phyloP scores from a whole-genome alignment of 805 yeast genomes.

The Yamadazyma olivae region DNA sequence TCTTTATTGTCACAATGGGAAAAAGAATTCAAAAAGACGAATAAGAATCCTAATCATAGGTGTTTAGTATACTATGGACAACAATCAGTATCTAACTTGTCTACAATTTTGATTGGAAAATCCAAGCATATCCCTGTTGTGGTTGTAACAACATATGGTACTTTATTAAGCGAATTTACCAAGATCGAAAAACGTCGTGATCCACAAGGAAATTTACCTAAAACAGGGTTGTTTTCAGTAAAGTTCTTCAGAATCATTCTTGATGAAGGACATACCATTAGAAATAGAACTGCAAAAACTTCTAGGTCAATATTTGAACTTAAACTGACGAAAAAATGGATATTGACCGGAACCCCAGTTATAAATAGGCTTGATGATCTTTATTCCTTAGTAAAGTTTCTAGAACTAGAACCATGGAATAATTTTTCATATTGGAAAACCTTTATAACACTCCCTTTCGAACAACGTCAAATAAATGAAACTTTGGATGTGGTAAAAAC shows the following conservation, averaged over 20 bases:
- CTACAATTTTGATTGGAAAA: slow-evolving; percentile 37
- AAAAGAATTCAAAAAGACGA: slow-evolving; percentile 65
- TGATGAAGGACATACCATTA: slow-evolving; percentile 89
- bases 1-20: slow-evolving; percentile 91
- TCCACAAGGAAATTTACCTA: slow-evolving; percentile 22
- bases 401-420: slow-evolving; percentile 87
- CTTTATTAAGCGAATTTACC: slow-evolving; percentile 73
- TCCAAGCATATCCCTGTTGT: slow-evolving; percentile 57
- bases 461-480: slow-evolving; percentile 61
- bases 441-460: slow-evolving; percentile 81
- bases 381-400: slow-evolving; percentile 69
- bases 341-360: slow-evolving; percentile 90
- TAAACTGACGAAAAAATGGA: slow-evolving; percentile 71
- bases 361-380: slow-evolving; percentile 85
- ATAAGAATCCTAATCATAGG: slow-evolving; percentile 37
- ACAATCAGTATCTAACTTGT: slow-evolving; percentile 50
- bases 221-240: slow-evolving; percentile 64
- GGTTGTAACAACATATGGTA: slow-evolving; percentile 84
- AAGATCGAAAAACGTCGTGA: slow-evolving; percentile 34
- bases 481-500: slow-evolving; percentile 85
- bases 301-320: slow-evolving; percentile 73
- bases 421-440: slow-evolving; percentile 84
- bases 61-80: slow-evolving; percentile 77
- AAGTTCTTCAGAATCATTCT: slow-evolving; percentile 72
- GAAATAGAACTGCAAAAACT: slow-evolving; percentile 75